These are phyloP conservation scores for Extremus antarcticus DNA, from an alignment of 495 filamentous ascomycete species.

Conservation along the genomic window DNA sequence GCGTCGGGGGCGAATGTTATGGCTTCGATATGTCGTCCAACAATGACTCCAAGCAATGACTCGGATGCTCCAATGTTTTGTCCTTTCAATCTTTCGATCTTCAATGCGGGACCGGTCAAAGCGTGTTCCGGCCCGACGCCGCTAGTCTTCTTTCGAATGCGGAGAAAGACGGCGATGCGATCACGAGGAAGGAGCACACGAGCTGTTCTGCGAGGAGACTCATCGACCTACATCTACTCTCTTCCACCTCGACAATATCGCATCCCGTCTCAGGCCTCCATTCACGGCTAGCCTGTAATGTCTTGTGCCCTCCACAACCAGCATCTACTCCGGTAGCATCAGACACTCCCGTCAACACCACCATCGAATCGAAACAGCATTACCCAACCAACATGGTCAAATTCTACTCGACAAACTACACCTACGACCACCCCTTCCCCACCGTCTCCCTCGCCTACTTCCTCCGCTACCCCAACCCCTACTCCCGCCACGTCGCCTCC, in stretches of 20 bases:
- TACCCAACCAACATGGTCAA: slow-evolving; percentile 49
- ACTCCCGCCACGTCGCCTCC: slow-evolving; percentile 85
- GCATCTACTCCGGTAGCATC: neutral
- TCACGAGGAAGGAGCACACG: too few relatives aligned
- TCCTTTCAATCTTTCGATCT: too few relatives aligned
- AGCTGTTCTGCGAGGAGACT: neutral
- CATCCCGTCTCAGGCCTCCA: neutral
- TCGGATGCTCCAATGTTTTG: too few relatives aligned
- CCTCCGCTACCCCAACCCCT: slow-evolving; percentile 96
- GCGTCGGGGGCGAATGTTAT: too few relatives aligned
- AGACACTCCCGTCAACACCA: neutral
- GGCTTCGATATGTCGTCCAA: too few relatives aligned
- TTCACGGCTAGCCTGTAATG: neutral
- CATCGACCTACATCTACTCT: neutral
- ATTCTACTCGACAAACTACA: slow-evolving; percentile 78
- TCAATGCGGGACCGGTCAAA: too few relatives aligned
- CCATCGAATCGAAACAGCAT: slow-evolving; percentile 15
- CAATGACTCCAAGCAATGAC: too few relatives aligned
- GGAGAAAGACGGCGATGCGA: too few relatives aligned
- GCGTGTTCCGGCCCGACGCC: too few relatives aligned
- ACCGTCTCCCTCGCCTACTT: slow-evolving; percentile 96
- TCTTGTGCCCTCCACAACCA: neutral
- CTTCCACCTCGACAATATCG: neutral
- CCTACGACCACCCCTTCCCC: slow-evolving; percentile 85
- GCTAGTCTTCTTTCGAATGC: too few relatives aligned